Conservation (phyloP, 228 moss, liverwort and hornwort genomes). For the Sphagnum magellanicum region DNA sequence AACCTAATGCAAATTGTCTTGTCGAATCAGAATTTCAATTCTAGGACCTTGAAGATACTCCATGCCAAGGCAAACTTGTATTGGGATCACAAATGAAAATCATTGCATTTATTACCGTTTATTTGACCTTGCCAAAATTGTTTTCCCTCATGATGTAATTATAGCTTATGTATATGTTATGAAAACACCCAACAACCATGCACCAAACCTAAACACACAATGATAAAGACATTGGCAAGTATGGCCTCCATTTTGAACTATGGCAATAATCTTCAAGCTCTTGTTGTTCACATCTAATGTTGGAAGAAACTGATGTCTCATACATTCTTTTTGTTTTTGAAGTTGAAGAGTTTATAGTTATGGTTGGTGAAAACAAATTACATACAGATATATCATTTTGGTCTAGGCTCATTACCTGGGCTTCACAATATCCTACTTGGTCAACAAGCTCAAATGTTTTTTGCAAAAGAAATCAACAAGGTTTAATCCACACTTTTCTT, state of each 20-base stretch:
- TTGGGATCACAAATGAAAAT: conserved; percentile 27
- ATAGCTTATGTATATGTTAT: too few species aligned
- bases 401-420: conserved; percentile 60
- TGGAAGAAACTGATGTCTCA: conserved; percentile 74
- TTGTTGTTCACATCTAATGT: conserved; percentile 30
- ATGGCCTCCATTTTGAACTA: too few species aligned
- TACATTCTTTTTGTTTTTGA: conserved; percentile 70
- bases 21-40: conserved; percentile 31
- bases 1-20: conserved; percentile 48
- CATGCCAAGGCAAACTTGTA: conserved; percentile 22
- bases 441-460: conserved; percentile 77
- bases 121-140: too few species aligned
- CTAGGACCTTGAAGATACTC: conserved; percentile 40
- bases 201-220: too few species aligned
- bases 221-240: too few species aligned
- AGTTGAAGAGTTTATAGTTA: conserved; percentile 65
- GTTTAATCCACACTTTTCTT: neutral
- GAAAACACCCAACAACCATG: too few species aligned
- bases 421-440: conserved; percentile 66
- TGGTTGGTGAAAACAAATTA: conserved; percentile 44
- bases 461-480: conserved; percentile 50
- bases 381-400: conserved; percentile 27
- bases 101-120: too few species aligned
- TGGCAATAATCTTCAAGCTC: neutral
- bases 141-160: too few species aligned